Evolutionary conservation across 139 green algal genomes (phyloP).

Genomic region (Chlorella sp.): DNA sequence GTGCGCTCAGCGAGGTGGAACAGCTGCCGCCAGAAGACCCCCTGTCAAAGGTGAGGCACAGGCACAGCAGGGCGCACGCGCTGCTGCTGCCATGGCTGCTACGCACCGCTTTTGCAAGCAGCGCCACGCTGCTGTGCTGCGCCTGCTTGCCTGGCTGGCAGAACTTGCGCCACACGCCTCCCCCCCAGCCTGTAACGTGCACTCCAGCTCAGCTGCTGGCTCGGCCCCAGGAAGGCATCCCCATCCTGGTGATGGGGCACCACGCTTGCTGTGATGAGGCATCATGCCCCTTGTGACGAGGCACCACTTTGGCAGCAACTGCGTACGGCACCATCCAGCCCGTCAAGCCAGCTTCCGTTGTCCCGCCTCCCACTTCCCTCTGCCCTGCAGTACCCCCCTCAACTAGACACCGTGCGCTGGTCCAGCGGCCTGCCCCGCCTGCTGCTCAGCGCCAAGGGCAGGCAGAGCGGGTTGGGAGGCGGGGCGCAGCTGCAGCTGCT

Average conservation of each 20-base stretch:
- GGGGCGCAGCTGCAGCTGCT: constrained; percentile 67
- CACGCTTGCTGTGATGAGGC: too few species aligned
- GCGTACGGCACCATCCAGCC: too few species aligned
- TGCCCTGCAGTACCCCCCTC: constrained; percentile 27
- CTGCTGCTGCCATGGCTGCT: background rate
- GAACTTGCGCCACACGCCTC: background rate
- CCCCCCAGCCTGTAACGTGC: too few species aligned
- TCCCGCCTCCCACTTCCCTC: background rate
- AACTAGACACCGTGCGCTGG: constrained; percentile 53
- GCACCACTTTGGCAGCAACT: too few species aligned
- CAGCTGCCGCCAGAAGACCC: background rate
- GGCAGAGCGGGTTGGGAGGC: constrained; percentile 12
- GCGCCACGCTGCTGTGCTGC: background rate
- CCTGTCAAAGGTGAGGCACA: background rate
- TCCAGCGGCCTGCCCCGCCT: constrained; percentile 62
- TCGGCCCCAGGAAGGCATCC: too few species aligned
- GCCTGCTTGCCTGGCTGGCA: background rate
- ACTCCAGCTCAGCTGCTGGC: too few species aligned
- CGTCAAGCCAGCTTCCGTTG: too few species aligned
- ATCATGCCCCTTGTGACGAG: too few species aligned
- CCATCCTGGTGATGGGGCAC: too few species aligned
- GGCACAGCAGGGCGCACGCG: background rate
- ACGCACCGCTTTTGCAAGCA: too few species aligned
- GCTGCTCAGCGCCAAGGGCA: constrained; percentile 39
- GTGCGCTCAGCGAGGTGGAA: constrained; percentile 2